These are phyloP conservation scores for Fusarium sp. DNA, from an alignment of 2,329 filamentous ascomycete species.

Conservation along the genomic window DNA sequence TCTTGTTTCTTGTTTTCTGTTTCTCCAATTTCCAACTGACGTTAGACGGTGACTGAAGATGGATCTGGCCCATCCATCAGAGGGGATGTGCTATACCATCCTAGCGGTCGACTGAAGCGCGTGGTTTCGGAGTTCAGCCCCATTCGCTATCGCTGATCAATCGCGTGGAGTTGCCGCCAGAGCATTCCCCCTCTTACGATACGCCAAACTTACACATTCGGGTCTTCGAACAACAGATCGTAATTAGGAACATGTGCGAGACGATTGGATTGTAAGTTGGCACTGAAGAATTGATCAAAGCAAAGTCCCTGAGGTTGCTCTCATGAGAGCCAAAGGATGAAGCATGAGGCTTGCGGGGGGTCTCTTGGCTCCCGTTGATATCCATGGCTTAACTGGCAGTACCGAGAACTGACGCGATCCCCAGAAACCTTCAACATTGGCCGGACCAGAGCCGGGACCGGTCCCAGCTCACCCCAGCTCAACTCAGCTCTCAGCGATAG, in stretches of 20 bases:
- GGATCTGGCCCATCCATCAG: constrained; percentile 5
- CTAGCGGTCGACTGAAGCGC: constrained; percentile 24
- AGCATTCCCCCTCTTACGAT: constrained; percentile 14
- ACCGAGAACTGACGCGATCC: constrained; percentile 30
- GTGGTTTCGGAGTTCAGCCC: constrained; percentile 36
- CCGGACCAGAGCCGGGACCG: constrained; percentile 15
- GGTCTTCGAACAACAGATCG: constrained; percentile 15
- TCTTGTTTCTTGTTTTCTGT: background rate
- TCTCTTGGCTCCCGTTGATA: background rate
- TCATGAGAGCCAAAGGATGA: constrained; percentile 32
- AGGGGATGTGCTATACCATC: constrained; percentile 9
- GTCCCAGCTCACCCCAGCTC: constrained; percentile 23
- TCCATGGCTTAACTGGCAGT: constrained; percentile 9
- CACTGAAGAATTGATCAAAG: constrained; percentile 10
- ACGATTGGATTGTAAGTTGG: constrained; percentile 28
- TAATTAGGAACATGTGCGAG: constrained; percentile 17
- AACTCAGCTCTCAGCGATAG: constrained; percentile 3
- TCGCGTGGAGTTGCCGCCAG: constrained; percentile 9
- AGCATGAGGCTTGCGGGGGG: constrained; percentile 16
- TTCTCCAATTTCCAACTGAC: constrained; percentile 19
- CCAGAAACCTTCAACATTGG: constrained; percentile 20
- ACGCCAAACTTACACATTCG: constrained; percentile 13
- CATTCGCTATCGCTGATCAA: constrained; percentile 35
- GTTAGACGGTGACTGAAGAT: constrained; percentile 28
- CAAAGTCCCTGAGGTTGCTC: constrained; percentile 6